Conservation (phyloP, 2,329 filamentous ascomycete species). For the Aphanocladium album region DNA sequence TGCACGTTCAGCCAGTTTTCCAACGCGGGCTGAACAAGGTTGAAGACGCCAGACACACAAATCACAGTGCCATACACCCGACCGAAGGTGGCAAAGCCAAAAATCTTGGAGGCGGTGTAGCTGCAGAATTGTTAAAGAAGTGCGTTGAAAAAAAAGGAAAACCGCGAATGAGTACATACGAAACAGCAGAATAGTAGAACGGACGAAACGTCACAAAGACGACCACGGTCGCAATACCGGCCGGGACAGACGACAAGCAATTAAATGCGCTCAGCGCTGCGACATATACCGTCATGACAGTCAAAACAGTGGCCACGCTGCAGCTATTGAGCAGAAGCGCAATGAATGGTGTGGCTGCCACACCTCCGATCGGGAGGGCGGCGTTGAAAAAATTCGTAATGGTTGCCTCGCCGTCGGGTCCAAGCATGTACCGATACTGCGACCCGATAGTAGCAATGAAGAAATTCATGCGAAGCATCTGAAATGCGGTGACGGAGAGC, state of each 20-base stretch:
- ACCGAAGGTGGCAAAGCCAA: slow-evolving; percentile 74
- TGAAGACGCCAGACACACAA: slow-evolving; percentile 65
- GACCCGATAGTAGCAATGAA: slow-evolving; percentile 61
- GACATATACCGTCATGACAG: background rate
- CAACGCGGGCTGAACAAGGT: slow-evolving; percentile 65
- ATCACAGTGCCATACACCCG: slow-evolving; percentile 75
- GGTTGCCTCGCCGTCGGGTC: slow-evolving; percentile 36
- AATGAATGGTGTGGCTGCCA: slow-evolving; percentile 66
- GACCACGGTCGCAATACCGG: slow-evolving; percentile 61
- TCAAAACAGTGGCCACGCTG: slow-evolving; percentile 50
- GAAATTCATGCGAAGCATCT: slow-evolving; percentile 67
- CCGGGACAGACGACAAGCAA: slow-evolving; percentile 56
- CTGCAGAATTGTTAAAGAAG: fast-evolving
- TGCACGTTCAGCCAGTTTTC: slow-evolving; percentile 61
- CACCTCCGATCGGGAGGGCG: slow-evolving; percentile 61
- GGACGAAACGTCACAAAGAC: slow-evolving; percentile 69
- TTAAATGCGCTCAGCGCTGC: slow-evolving; percentile 51
- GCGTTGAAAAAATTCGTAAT: slow-evolving; percentile 39
- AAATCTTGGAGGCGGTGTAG: slow-evolving; percentile 51
- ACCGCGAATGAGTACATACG: slow-evolving; percentile 30
- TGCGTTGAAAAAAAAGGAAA: background rate
- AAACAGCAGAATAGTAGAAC: slow-evolving; percentile 72
- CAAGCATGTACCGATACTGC: slow-evolving; percentile 65
- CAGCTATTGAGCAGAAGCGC: slow-evolving; percentile 63
- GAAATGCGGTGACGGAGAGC: slow-evolving; percentile 55